Base-by-base conservation (phyloP, 805 yeast species). In the Wickerhamomyces queroliae region DNA sequence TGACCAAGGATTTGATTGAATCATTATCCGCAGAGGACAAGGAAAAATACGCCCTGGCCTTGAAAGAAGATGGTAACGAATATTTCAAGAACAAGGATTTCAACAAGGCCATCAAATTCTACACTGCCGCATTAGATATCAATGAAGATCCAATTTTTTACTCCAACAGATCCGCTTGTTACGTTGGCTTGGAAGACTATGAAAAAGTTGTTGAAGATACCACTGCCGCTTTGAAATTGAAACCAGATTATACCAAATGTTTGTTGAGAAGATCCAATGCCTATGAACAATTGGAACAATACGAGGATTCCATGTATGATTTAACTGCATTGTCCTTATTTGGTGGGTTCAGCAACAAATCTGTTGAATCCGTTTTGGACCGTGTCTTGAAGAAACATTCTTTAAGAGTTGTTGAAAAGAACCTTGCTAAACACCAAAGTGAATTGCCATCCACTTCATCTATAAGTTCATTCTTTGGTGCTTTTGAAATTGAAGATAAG, bases 141-240 rank as follows among this genome's bases (percentile, higher is more conserved):
- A 82, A 83, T 58, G 64, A 72, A 50, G 97, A 93, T 63, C 89
- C 97, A 5, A 84, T 90, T 26, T 93, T 76, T 67, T 91, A 82
- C 67, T 88, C 97, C 45, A 93, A 93, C 71, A 80, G 97, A 65
- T 89, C 98, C 22, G 99, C 99, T 15, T 91, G 96, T 65, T 85
- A 85, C 66, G 84, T 90, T 37, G 87, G 95, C 8, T 69, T 86
- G 49, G 76, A 80, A 47, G 77, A 89, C 46, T 80, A 78, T 59
- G 88, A 86, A 52, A 82, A 88, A 59, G 96, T 90, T 35, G 74
- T 93, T 47, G 85, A 79, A 50, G 96, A 89, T 61, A 84, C 96
- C 41, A 78, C 95, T 17, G 75, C 73, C 45, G 99, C 98, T 22
- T 73, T 93, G 54, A 74, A 79, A 53, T 67, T 91, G 54, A 84